phyloP scores from a whole-genome alignment of 306 rosid species.

The Astragalus glycyphyllos region DNA sequence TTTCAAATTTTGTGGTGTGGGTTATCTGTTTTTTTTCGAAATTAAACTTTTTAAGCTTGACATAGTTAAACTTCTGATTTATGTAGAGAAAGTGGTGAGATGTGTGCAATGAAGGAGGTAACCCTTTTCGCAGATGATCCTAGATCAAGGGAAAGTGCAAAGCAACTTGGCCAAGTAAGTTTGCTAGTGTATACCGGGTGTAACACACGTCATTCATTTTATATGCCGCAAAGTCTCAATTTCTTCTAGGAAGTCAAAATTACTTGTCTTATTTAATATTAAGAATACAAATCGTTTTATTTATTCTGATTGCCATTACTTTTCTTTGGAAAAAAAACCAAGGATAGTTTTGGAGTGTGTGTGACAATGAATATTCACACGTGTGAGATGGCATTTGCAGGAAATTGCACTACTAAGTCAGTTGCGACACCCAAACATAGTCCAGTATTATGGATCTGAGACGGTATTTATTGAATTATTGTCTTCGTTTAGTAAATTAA shows the following conservation, averaged over 20 bases:
- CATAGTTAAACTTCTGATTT: conserved; percentile 44
- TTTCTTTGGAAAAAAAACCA: conserved; percentile 11
- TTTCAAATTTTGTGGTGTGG: conserved; percentile 29
- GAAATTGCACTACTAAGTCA: conserved; percentile 86
- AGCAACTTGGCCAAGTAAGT: conserved; percentile 84
- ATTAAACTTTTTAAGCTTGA: conserved; percentile 39
- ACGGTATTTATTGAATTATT: conserved; percentile 51
- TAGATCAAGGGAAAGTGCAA: conserved; percentile 85
- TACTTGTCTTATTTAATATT: conserved; percentile 20
- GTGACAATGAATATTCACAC: conserved; percentile 28
- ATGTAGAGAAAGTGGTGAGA: conserved; percentile 94
- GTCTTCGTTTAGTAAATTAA: conserved; percentile 27
- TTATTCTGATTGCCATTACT: neutral
- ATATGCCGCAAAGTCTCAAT: conserved; percentile 12
- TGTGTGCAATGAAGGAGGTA: conserved; percentile 99
- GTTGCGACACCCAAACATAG: conserved; percentile 88
- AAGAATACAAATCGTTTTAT: conserved; percentile 17
- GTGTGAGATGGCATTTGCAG: conserved; percentile 53
- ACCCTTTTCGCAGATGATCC: conserved; percentile 83
- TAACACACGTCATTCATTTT: conserved; percentile 15
- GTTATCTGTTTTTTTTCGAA: conserved; percentile 21
- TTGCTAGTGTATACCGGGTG: conserved; percentile 34
- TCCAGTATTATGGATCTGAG: conserved; percentile 87
- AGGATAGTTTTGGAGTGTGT: neutral
- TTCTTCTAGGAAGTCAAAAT: conserved; percentile 35